Conservation (phyloP, 208 protist species). For the Wallacemonas collosoma region DNA sequence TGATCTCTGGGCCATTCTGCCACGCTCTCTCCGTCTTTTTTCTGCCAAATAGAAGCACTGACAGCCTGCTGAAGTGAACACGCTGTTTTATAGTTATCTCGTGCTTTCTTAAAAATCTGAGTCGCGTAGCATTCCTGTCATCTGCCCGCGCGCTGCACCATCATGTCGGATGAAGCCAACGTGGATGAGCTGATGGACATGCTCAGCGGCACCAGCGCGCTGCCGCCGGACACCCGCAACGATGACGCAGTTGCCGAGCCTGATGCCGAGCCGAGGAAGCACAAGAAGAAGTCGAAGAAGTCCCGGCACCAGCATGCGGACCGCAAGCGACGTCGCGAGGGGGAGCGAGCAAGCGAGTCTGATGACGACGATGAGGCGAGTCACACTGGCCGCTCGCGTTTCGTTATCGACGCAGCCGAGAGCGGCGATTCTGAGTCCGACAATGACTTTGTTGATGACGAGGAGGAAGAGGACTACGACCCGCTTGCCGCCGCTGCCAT, state of each 20-base stretch:
- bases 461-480: constrained; percentile 41
- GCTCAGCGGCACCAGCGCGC: constrained; percentile 25
- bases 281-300: constrained; percentile 22
- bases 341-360: constrained; percentile 24
- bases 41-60: too few species aligned
- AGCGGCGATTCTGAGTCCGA: constrained; percentile 35
- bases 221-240: not conserved
- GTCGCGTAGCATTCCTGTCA: too few species aligned
- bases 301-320: not conserved
- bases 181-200: constrained; percentile 74
- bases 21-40: too few species aligned
- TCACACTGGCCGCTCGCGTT: constrained; percentile 32
- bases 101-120: too few species aligned
- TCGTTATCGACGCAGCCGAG: constrained; percentile 52
- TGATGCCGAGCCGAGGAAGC: constrained; percentile 26
- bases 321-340: constrained; percentile 12
- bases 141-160: too few species aligned
- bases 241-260: constrained; percentile 6
- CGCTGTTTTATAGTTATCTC: too few species aligned
- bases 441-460: constrained; percentile 50
- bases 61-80: too few species aligned
- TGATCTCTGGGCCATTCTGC: not conserved
- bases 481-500: constrained; percentile 16
- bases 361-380: constrained; percentile 31
- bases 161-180: constrained; percentile 71